Percentiles rank a stretch among this genome's conserved stretches.
Conservation (phyloP, 352 stramenopile genomes). For the Pythium sp. region DNA sequence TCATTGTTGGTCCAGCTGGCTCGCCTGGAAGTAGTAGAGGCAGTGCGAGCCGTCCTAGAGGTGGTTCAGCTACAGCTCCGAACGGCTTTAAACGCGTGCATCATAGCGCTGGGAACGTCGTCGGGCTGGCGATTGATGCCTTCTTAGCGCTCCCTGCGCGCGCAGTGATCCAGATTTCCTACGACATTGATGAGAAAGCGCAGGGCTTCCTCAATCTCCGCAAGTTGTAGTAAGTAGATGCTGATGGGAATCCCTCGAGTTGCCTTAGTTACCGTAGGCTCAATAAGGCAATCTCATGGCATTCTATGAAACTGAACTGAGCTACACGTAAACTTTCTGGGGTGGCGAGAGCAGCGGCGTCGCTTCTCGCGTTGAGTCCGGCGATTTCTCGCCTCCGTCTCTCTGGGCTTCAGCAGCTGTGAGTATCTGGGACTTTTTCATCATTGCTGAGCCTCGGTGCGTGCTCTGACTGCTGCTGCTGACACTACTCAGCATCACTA, state of each 20-base stretch:
- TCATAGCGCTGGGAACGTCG: slow-evolving; percentile 61
- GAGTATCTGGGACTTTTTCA: slow-evolving; percentile 10
- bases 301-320: background rate
- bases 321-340: background rate
- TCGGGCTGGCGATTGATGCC: slow-evolving; percentile 42
- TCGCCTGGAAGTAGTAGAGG: background rate
- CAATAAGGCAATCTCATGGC: background rate
- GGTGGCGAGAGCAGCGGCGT: background rate
- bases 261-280: background rate
- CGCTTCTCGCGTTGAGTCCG: slow-evolving; percentile 17
- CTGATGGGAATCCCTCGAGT: background rate
- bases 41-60: background rate
- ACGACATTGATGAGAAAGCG: slow-evolving; percentile 64
- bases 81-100: slow-evolving; percentile 27
- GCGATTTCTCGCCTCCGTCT: slow-evolving; percentile 10
- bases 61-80: background rate
- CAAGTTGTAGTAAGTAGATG: slow-evolving; percentile 42
- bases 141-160: slow-evolving; percentile 60
- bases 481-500: background rate
- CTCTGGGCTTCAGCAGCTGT: background rate
- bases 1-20: background rate
- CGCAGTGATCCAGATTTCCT: slow-evolving; percentile 46
- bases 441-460: slow-evolving; percentile 5
- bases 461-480: background rate
- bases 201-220: slow-evolving; percentile 73